Percentiles rank a stretch among this genome's conserved stretches.
Evolutionary conservation across 2,329 filamentous ascomycete genomes (phyloP).

Genomic region (Fusarium nygamai): DNA sequence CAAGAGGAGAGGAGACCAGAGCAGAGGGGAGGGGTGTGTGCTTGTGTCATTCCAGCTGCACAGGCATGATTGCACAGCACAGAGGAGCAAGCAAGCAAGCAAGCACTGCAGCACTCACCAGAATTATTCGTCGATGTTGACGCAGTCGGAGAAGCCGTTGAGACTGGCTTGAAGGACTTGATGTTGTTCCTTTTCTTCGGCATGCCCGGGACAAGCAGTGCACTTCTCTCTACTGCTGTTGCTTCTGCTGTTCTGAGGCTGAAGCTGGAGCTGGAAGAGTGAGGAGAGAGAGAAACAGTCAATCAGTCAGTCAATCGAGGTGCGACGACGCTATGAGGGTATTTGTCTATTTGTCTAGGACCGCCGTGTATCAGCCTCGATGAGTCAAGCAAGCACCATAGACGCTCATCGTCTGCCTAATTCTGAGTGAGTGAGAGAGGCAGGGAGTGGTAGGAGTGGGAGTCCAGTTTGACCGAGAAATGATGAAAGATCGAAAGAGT

Average conservation of each 20-base stretch:
- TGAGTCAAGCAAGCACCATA: slow-evolving; percentile 28
- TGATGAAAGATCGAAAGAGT: slow-evolving; percentile 29
- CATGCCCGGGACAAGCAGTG: slow-evolving; percentile 55
- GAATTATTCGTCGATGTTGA: slow-evolving; percentile 38
- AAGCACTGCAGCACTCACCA: slow-evolving; percentile 38
- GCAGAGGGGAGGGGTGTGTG: slow-evolving; percentile 26
- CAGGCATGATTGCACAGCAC: background rate
- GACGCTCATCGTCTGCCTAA: slow-evolving; percentile 2
- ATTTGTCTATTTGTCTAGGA: slow-evolving; percentile 36
- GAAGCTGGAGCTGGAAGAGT: background rate
- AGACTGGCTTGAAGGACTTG: slow-evolving; percentile 67
- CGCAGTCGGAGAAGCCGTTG: slow-evolving; percentile 58
- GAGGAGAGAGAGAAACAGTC: background rate
- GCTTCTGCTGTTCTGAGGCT: background rate
- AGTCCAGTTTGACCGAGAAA: slow-evolving; percentile 3
- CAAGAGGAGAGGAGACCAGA: background rate
- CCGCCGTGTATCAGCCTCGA: slow-evolving; percentile 29
- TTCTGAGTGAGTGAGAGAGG: background rate
- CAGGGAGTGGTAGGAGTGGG: background rate
- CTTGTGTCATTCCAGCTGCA: slow-evolving; percentile 8
- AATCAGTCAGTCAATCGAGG: slow-evolving; percentile 9
- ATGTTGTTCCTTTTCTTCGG: slow-evolving; percentile 70
- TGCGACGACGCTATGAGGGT: slow-evolving; percentile 16
- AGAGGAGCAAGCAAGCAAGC: background rate
- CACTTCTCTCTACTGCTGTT: background rate